Base-by-base conservation (phyloP, 345 rosid genomes). In the Kandelia obovata region DNA sequence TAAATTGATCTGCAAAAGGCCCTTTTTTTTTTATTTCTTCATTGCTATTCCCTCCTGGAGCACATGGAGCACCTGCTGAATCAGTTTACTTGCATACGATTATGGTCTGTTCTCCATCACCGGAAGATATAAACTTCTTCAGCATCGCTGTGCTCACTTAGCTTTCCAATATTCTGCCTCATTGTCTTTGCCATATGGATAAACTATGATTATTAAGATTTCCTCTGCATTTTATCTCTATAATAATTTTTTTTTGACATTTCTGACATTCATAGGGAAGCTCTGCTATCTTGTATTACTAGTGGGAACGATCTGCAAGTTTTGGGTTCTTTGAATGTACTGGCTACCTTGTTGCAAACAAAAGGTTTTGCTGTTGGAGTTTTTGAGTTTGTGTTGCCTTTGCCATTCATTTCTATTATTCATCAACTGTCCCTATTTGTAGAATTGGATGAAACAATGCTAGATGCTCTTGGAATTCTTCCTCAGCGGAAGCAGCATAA, bases 401-500 rank as follows among this genome's bases (percentile, higher is more conserved):
- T 46, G 8, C 64, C 34, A 3, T 62, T 69, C 53, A 43, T 71
- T 62, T 25, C 19, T 56, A 30, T 47, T 70, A 23, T 70, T 80
- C 68, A 80, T 62, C 55, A 16, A 35, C 53, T 63, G 65, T 81
- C 37, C 58, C 37, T 53, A 28, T 70, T 49, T 81, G 64, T 77
- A 96, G 99, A 96, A 77, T 83, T 92, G 80, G 97, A 96, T 69
- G 99, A 92, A 77, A 80, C 92, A 67, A 86, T 96, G 99, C 80
- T 96, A 58, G 98, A 96, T 86, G 89, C 91, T 64, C 92, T 92
- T 78, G 99, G 99, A 70, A 90, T 96, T 83, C 97, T 96, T 73
- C 99, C 99, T 53, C 98, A 89, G 68, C 91, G 96, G 70, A 87
- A 96, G 82, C 92, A 92, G 66, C 97, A 96, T 72, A 96, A 92